Conservation (phyloP, 2,329 filamentous ascomycete species). For the Furcasterigmium furcatum region DNA sequence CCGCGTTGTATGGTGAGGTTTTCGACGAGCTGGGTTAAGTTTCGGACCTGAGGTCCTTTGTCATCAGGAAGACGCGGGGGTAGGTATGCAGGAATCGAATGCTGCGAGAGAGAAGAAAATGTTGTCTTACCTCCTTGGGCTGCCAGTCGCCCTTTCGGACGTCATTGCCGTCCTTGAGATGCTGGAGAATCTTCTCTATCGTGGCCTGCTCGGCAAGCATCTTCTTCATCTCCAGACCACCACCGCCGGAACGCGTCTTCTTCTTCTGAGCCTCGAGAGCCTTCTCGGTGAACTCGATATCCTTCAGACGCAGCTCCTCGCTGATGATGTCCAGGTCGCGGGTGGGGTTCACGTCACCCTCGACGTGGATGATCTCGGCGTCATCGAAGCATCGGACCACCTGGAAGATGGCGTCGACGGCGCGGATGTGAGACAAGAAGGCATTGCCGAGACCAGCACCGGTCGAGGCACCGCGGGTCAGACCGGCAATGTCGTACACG, state of each 20-base stretch:
- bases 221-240: slow-evolving; percentile 97
- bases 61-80: slow-evolving; percentile 71
- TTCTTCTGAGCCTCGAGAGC: slow-evolving; percentile 87
- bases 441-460: slow-evolving; percentile 96
- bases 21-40: slow-evolving; percentile 99
- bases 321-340: slow-evolving; percentile 95
- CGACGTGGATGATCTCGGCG: slow-evolving; percentile 98
- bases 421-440: slow-evolving; percentile 97
- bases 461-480: slow-evolving; percentile 93
- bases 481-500: slow-evolving; percentile 96
- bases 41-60: slow-evolving; percentile 92
- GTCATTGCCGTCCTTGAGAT: slow-evolving; percentile 85
- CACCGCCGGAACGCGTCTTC: slow-evolving; percentile 82
- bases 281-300: slow-evolving; percentile 98
- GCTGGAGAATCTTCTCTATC: slow-evolving; percentile 83
- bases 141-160: slow-evolving; percentile 86
- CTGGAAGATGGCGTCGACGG: slow-evolving; percentile 97
- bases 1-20: slow-evolving; percentile 72
- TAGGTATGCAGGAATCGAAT: background rate
- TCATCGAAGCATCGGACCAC: slow-evolving; percentile 97
- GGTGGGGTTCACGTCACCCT: slow-evolving; percentile 94
- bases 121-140: slow-evolving; percentile 84
- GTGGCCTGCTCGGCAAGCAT: slow-evolving; percentile 90
- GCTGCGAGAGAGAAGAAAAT: slow-evolving; percentile 8
- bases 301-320: slow-evolving; percentile 94